A percentile compares a stretch with the other conserved stretches of the same genome.
These are phyloP conservation scores for Filobasidium wieringae DNA, from an alignment of 768 basidiomycete genomes.

Conservation along the genomic window DNA sequence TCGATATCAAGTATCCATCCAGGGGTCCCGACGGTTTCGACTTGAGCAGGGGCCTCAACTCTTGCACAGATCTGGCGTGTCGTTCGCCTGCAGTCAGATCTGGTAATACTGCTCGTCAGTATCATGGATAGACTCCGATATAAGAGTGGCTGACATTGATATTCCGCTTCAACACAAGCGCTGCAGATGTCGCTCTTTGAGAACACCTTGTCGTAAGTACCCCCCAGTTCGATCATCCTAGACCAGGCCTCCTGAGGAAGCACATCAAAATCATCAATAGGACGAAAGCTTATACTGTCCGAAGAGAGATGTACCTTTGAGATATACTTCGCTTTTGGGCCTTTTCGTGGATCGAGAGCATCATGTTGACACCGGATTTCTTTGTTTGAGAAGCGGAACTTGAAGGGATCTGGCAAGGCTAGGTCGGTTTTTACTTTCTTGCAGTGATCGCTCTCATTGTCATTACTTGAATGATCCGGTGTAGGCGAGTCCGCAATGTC, in stretches of 20 bases:
- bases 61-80: too few relatives aligned
- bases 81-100: too few relatives aligned
- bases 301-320: neutral
- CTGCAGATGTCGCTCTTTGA: neutral
- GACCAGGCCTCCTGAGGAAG: neutral
- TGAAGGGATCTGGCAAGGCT: neutral
- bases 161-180: neutral
- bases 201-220: neutral
- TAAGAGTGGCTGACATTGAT: too few relatives aligned
- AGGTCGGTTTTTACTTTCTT: neutral
- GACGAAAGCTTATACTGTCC: too few relatives aligned
- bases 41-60: too few relatives aligned
- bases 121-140: too few relatives aligned
- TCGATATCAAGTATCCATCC: neutral
- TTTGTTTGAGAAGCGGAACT: neutral
- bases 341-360: neutral
- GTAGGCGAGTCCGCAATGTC: neutral
- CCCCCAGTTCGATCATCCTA: neutral
- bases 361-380: constrained; percentile 1
- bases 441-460: too few relatives aligned
- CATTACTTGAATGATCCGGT: too few relatives aligned
- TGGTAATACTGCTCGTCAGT: too few relatives aligned
- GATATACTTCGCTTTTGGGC: neutral
- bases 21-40: too few relatives aligned
- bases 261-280: neutral